A percentile compares a stretch with the other conserved stretches of the same genome.
These are phyloP conservation scores for Termitomyces heimii DNA, from an alignment of 768 basidiomycete genomes.

Conservation along the genomic window DNA sequence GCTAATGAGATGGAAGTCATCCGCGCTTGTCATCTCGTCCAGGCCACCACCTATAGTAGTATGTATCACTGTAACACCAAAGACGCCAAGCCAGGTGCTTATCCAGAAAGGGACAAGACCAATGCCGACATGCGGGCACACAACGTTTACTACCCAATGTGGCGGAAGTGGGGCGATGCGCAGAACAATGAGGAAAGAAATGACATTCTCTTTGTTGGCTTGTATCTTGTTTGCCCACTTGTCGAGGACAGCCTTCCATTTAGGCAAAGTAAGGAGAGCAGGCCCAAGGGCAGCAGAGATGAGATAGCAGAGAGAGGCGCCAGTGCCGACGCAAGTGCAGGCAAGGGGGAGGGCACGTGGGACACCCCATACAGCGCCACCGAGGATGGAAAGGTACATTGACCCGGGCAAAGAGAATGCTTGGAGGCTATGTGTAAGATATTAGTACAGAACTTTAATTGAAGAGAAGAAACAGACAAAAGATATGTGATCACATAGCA, in stretches of 20 bases:
- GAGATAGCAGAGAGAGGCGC: constrained; percentile 88
- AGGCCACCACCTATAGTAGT: constrained; percentile 91
- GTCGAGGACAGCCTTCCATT: constrained; percentile 79
- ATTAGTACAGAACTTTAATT: constrained; percentile 3
- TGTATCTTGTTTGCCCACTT: constrained; percentile 76
- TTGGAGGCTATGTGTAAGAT: constrained; percentile 59
- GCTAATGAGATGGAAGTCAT: constrained; percentile 91
- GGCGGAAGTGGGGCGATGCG: constrained; percentile 93
- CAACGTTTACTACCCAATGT: constrained; percentile 93
- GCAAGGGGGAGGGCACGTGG: constrained; percentile 82
- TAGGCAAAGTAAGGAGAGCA: constrained; percentile 81
- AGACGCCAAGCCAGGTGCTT: constrained; percentile 84
- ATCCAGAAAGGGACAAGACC: constrained; percentile 82
- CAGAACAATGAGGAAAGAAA: constrained; percentile 91
- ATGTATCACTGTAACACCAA: constrained; percentile 90
- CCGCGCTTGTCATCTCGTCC: constrained; percentile 92
- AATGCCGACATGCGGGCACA: constrained; percentile 92
- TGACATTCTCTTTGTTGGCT: constrained; percentile 75
- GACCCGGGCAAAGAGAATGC: constrained; percentile 95
- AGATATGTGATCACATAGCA: constrained; percentile 89
- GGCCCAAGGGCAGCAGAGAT: constrained; percentile 91
- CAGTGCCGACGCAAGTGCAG: constrained; percentile 87
- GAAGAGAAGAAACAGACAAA: constrained; percentile 56
- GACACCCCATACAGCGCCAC: constrained; percentile 94
- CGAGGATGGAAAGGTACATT: constrained; percentile 96